Percentiles rank a stretch among this genome's conserved stretches.
phyloP scores from a whole-genome alignment of 768 basidiomycete species.

The Dentipellis sp. region DNA sequence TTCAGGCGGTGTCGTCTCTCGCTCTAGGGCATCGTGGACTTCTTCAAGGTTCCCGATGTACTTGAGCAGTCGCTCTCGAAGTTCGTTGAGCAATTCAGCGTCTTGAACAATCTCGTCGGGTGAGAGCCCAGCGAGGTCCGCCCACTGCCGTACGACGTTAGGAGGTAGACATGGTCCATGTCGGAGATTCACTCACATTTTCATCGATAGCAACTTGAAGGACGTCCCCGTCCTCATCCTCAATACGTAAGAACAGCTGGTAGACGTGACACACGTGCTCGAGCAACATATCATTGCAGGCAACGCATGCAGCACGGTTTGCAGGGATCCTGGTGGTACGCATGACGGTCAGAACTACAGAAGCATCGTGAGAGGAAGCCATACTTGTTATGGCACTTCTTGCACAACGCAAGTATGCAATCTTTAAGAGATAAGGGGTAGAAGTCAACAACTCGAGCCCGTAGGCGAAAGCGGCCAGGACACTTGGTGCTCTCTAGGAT shows the following conservation, averaged over 20 bases:
- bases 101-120: slow-evolving; percentile 2
- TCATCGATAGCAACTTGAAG: slow-evolving; percentile 9
- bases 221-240: slow-evolving; percentile 6
- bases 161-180: neutral
- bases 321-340: slow-evolving; percentile 3
- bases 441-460: slow-evolving; percentile 11
- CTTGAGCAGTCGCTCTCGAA: slow-evolving; percentile 7
- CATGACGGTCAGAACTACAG: neutral
- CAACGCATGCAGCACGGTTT: neutral
- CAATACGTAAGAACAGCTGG: slow-evolving; percentile 8
- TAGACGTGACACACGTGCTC: slow-evolving; percentile 3
- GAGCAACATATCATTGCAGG: neutral
- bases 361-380: neutral
- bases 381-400: slow-evolving; percentile 5
- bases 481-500: slow-evolving; percentile 1
- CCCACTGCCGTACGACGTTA: slow-evolving; percentile 1
- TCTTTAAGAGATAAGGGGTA: slow-evolving; percentile 7
- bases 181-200: slow-evolving; percentile 3
- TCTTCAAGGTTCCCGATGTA: slow-evolving; percentile 12
- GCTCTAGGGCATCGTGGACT: slow-evolving; percentile 3
- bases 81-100: neutral
- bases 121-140: slow-evolving; percentile 1
- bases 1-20: neutral
- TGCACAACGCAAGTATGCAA: slow-evolving; percentile 7
- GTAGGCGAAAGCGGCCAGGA: slow-evolving; percentile 7